Conservation (phyloP, 257 asterid species). For the Ophiorrhiza pumila region DNA sequence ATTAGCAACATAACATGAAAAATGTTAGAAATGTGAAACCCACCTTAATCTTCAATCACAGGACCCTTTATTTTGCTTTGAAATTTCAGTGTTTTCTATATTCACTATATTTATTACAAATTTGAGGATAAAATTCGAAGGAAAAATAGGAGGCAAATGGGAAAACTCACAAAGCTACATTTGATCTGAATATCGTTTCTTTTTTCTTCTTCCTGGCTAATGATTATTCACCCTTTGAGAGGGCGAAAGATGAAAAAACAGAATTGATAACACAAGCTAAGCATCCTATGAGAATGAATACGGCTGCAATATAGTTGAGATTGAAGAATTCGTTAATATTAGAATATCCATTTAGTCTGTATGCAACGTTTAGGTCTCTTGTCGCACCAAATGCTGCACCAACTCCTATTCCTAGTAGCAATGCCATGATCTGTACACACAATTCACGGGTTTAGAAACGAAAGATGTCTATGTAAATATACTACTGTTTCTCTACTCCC, state of each 20-base stretch:
- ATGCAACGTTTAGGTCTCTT: background rate
- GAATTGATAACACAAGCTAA: background rate
- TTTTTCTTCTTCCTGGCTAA: too few relatives aligned
- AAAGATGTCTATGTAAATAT: too few relatives aligned
- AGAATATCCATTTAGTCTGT: background rate
- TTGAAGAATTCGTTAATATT: background rate
- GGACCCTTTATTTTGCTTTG: background rate
- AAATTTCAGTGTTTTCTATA: too few relatives aligned
- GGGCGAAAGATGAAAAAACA: background rate
- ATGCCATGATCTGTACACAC: background rate
- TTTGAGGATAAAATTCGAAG: background rate
- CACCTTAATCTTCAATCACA: too few relatives aligned
- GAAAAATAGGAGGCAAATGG: background rate
- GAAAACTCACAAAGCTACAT: background rate
- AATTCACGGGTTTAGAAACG: too few relatives aligned
- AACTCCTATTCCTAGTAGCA: background rate
- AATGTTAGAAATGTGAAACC: too few relatives aligned
- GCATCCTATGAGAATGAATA: conserved; percentile 1
- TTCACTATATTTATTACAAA: background rate
- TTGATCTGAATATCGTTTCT: background rate
- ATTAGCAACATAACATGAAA: too few relatives aligned
- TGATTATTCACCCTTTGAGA: background rate
- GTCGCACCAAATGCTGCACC: background rate
- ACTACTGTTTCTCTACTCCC: too few relatives aligned
- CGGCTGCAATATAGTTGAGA: background rate